Evolutionary conservation across 768 basidiomycete species (phyloP).

Genomic region (Coprinopsis sp.): DNA sequence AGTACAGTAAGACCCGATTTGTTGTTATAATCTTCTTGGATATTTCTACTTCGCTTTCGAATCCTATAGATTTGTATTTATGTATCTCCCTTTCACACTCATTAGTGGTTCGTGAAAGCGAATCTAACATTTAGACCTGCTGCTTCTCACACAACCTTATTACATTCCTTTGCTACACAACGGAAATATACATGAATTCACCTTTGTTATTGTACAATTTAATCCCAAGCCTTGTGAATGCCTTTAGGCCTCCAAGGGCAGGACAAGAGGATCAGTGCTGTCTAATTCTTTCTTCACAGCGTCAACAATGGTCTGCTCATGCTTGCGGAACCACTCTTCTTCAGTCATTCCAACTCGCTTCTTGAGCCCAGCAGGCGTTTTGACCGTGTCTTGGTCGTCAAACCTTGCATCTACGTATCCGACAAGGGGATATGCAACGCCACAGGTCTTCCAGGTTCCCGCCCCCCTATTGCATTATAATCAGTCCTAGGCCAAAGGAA

Average conservation of each 20-base stretch:
- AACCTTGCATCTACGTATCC: conserved; percentile 31
- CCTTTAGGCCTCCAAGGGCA: background rate
- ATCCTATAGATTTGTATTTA: background rate
- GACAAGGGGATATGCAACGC: conserved; percentile 71
- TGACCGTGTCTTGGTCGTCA: conserved; percentile 21
- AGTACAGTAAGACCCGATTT: too few species aligned
- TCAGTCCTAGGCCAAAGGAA: conserved; percentile 76
- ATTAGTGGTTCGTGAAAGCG: too few species aligned
- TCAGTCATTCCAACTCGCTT: conserved; percentile 57
- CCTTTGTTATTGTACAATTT: too few species aligned
- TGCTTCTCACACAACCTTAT: too few species aligned
- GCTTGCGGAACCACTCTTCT: conserved; percentile 73
- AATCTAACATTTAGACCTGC: too few species aligned
- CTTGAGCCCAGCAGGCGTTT: conserved; percentile 30
- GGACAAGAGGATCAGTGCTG: background rate
- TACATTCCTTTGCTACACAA: too few species aligned
- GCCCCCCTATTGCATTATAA: conserved; percentile 62
- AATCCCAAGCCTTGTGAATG: background rate
- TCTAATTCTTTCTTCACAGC: conserved; percentile 34
- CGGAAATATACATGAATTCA: too few species aligned
- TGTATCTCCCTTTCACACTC: too few species aligned
- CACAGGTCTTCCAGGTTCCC: conserved; percentile 70
- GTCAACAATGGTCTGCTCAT: conserved; percentile 64
- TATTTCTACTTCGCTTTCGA: background rate
- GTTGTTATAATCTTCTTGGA: too few species aligned